Percentiles rank a stretch among this genome's conserved stretches.
phyloP scores from a whole-genome alignment of 108 stramenopile genomes.

The Epipyxis sp. region DNA sequence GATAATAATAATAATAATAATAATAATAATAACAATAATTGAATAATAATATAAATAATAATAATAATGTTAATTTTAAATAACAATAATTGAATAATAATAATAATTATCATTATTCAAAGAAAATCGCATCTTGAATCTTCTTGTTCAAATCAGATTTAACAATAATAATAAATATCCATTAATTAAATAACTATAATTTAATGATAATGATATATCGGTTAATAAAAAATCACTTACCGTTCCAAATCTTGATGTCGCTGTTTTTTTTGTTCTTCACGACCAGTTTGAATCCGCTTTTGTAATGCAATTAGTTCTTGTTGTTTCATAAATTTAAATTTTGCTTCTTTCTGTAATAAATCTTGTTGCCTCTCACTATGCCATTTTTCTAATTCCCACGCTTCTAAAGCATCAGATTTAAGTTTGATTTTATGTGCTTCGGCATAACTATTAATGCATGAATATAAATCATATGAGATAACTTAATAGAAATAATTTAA shows the following conservation, averaged over 20 bases:
- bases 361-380: slow-evolving; percentile 63
- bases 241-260: slow-evolving; percentile 68
- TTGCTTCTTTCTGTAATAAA: slow-evolving; percentile 18
- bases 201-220: background rate
- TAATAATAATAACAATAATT: too few species aligned
- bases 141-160: too few species aligned
- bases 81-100: too few species aligned
- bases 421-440: slow-evolving; percentile 77
- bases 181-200: too few species aligned
- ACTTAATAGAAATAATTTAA: too few species aligned
- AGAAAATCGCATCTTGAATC: too few species aligned
- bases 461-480: slow-evolving; percentile 4
- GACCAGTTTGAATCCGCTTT: slow-evolving; percentile 73
- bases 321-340: slow-evolving; percentile 45
- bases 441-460: slow-evolving; percentile 58
- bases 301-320: slow-evolving; percentile 74
- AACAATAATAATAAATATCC: slow-evolving; percentile 12
- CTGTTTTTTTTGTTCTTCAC: slow-evolving; percentile 72
- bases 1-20: too few species aligned
- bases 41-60: too few species aligned
- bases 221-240: background rate
- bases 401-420: slow-evolving; percentile 70
- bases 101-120: too few species aligned
- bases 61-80: too few species aligned
- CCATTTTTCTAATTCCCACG: slow-evolving; percentile 74